These are phyloP conservation scores for Podospora pseudopauciseta DNA, from an alignment of 495 filamentous ascomycete species.

Conservation along the genomic window DNA sequence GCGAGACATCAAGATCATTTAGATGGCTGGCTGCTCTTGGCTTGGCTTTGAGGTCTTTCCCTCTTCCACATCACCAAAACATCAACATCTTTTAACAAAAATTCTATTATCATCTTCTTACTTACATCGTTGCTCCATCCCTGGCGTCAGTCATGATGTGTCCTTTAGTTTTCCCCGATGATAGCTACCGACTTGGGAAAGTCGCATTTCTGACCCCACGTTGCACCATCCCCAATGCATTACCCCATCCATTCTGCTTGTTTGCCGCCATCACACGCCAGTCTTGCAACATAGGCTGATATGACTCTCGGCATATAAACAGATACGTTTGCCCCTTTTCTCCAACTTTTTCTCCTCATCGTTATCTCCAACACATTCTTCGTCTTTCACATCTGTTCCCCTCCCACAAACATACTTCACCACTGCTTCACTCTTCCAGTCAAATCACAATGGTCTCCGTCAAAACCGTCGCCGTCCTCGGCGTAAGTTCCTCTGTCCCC, in stretches of 20 bases:
- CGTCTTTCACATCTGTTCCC: neutral
- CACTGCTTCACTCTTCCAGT: neutral
- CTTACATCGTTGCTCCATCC: no score
- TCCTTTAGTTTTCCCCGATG: neutral
- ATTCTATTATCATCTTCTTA: no score
- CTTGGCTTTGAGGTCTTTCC: no score
- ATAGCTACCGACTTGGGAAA: neutral
- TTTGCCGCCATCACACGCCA: constrained; percentile 17
- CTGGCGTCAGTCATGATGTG: neutral
- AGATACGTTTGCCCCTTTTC: neutral
- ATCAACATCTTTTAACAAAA: no score
- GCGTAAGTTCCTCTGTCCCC: constrained; percentile 36
- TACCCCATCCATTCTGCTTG: neutral
- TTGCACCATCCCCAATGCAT: neutral
- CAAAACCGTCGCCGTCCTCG: constrained; percentile 50
- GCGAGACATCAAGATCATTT: no score
- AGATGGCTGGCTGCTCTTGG: no score
- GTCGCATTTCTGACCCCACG: neutral
- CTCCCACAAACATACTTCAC: neutral
- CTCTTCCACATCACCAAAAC: no score
- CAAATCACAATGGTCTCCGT: constrained; percentile 45
- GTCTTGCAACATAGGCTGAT: constrained; percentile 3
- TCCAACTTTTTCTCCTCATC: constrained; percentile 1
- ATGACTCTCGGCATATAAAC: neutral
- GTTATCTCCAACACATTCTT: neutral